Base-by-base conservation (phyloP, 495 filamentous ascomycete genomes). In the Penicillium cinerascens region DNA sequence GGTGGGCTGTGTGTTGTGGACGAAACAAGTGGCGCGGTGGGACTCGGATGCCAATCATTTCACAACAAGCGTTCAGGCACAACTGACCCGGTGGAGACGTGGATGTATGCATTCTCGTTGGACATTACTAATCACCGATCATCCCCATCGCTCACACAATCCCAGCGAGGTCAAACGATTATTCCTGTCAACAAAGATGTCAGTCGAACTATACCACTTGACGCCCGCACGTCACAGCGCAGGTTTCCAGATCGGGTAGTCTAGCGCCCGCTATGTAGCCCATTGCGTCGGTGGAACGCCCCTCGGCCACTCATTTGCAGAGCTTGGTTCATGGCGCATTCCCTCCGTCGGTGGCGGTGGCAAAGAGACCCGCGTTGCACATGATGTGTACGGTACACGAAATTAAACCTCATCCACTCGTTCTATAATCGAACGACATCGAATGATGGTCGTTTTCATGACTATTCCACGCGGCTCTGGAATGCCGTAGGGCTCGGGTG, bases 401-500 rank as follows among this genome's bases (percentile, higher is more conserved):
- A 13, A 13, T 11, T 10, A 13, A 33, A 10, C 29, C 29, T 33
- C 29, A 33, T 29, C 27, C 29, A 33, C 8, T 10, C 9, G n/a
- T n/a, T n/a, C 29, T 13, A 13, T 13, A 33, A 47, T 25, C 44
- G 20, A 20, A 17, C 8, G 38, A 18, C 38, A 41, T 20, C 38
- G 38, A 41, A 20, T 18, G 1, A 13, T 33, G 10, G 13, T 10
- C 13, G 13, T 7, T 33, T 33, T 11, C 29, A 33, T 33, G 29
- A 33, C 7, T 7, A 29, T 29, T 29, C 26, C 26, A 7, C 26
- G 9, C 26, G 7, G 25, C 25, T 27, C 25, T 8, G 7, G 13
- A 33, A 3, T 23, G 8, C 44, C 76, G 72, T 8, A 78, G 54
- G 6, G 70, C 72, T 17, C 72, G 67, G 18, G 68, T 70, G 46